These are phyloP conservation scores for Irpex sp. DNA, from an alignment of 1,284 basidiomycete genomes.

Conservation along the genomic window DNA sequence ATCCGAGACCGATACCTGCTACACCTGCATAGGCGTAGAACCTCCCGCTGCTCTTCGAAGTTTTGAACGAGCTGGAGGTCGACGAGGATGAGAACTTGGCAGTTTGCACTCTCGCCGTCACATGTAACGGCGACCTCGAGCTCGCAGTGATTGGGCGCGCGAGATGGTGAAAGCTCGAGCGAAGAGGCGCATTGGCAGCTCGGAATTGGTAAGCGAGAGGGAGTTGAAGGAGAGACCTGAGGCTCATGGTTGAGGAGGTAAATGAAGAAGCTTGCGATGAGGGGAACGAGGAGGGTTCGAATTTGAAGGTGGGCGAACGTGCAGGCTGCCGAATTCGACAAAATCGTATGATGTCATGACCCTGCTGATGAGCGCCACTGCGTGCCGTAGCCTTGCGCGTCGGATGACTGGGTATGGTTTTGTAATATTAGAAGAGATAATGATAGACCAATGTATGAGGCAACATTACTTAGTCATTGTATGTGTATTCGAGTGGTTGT, in stretches of 20 bases:
- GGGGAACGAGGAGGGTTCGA: not conserved
- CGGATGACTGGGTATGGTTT: too few species aligned
- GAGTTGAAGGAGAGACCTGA: not conserved
- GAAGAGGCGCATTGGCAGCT: not conserved
- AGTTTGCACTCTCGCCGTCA: not conserved
- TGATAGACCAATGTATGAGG: too few species aligned
- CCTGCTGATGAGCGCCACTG: not conserved
- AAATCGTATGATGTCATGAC: not conserved
- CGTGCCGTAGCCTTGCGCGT: too few species aligned
- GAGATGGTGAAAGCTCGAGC: not conserved
- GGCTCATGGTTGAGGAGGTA: not conserved
- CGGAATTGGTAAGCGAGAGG: not conserved
- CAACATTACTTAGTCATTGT: too few species aligned
- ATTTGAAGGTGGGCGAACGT: not conserved
- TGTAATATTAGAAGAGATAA: too few species aligned
- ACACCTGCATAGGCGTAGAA: conserved; percentile 17
- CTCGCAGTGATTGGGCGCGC: not conserved
- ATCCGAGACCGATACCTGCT: conserved; percentile 25
- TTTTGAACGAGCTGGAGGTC: not conserved
- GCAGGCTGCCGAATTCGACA: not conserved
- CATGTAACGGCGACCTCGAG: not conserved
- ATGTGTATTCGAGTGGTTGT: too few species aligned
- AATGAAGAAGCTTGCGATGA: too few species aligned
- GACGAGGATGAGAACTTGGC: not conserved
- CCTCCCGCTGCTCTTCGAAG: not conserved